Percentiles rank a stretch among this genome's conserved stretches.
phyloP scores from a whole-genome alignment of 2,329 filamentous ascomycete species.

The Hypoxylon sp. region DNA sequence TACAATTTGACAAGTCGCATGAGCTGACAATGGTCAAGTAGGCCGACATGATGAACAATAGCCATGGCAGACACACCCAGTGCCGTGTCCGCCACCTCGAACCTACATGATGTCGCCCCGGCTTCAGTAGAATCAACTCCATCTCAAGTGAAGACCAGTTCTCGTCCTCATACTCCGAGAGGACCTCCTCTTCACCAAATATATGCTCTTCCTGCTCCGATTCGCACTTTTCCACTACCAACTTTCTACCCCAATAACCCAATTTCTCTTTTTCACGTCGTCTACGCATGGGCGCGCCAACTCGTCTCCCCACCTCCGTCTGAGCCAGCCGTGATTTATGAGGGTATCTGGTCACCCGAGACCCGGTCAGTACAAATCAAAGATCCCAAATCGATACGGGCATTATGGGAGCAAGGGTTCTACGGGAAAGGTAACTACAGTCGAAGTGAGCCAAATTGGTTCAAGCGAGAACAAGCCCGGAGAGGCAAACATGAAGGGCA shows the following conservation, averaged over 20 bases:
- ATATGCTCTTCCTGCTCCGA: slow-evolving; percentile 84
- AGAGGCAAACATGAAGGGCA: slow-evolving; percentile 73
- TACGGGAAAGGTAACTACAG: slow-evolving; percentile 95
- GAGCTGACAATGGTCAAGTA: slow-evolving; percentile 48
- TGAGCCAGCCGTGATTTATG: slow-evolving; percentile 75
- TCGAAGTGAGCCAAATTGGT: slow-evolving; percentile 94
- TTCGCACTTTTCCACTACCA: slow-evolving; percentile 87
- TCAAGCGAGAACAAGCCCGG: slow-evolving; percentile 84
- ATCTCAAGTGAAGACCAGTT: slow-evolving; percentile 36
- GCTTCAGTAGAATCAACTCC: slow-evolving; percentile 43
- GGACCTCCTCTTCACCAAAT: slow-evolving; percentile 75
- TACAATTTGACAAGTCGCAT: slow-evolving; percentile 10
- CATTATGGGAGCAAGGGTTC: slow-evolving; percentile 96
- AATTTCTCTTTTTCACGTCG: slow-evolving; percentile 85
- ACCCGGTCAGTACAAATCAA: slow-evolving; percentile 89
- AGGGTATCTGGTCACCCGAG: slow-evolving; percentile 83
- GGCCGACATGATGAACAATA: slow-evolving; percentile 63
- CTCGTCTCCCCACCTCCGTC: slow-evolving; percentile 75
- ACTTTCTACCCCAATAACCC: slow-evolving; percentile 93
- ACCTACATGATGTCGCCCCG: slow-evolving; percentile 35
- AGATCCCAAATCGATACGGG: slow-evolving; percentile 80
- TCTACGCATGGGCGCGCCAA: slow-evolving; percentile 82
- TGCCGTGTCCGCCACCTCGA: slow-evolving; percentile 39
- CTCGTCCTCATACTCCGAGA: slow-evolving; percentile 44
- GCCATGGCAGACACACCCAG: slow-evolving; percentile 54